Percentiles rank a stretch among this genome's conserved stretches.
These are phyloP conservation scores for Ophiostoma sp. DNA, from an alignment of 2,329 filamentous ascomycete species.

Conservation along the genomic window DNA sequence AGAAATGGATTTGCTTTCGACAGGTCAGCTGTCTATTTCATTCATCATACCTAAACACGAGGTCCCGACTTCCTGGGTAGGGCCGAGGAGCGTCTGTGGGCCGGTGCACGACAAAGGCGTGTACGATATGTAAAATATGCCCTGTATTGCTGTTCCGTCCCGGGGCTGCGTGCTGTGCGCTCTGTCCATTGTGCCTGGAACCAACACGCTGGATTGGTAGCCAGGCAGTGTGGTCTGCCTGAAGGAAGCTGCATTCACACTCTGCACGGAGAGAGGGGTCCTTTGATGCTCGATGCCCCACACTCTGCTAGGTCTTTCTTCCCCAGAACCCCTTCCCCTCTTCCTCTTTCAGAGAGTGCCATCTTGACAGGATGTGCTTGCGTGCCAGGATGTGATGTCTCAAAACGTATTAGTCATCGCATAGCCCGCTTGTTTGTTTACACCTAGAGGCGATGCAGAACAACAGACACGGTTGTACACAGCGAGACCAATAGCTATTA, in stretches of 20 bases:
- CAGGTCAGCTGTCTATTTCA: background rate
- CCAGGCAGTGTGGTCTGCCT: background rate
- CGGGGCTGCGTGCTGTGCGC: background rate
- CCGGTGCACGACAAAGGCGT: background rate
- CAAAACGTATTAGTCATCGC: background rate
- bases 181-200: background rate
- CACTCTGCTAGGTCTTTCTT: background rate
- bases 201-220: background rate
- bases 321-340: background rate
- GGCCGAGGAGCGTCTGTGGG: constrained; percentile 3
- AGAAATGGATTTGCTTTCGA: background rate
- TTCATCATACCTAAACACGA: background rate
- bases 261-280: background rate
- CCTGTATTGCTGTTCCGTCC: too few relatives aligned
- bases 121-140: background rate
- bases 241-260: background rate
- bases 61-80: constrained; percentile 1
- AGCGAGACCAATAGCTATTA: too few relatives aligned
- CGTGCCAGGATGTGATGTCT: background rate
- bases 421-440: too few relatives aligned
- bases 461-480: too few relatives aligned
- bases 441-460: too few relatives aligned
- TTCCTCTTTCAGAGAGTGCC: background rate
- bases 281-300: background rate
- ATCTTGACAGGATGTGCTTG: background rate